Conservation (phyloP, 805 yeast genomes). For the Candida xyloterini region DNA sequence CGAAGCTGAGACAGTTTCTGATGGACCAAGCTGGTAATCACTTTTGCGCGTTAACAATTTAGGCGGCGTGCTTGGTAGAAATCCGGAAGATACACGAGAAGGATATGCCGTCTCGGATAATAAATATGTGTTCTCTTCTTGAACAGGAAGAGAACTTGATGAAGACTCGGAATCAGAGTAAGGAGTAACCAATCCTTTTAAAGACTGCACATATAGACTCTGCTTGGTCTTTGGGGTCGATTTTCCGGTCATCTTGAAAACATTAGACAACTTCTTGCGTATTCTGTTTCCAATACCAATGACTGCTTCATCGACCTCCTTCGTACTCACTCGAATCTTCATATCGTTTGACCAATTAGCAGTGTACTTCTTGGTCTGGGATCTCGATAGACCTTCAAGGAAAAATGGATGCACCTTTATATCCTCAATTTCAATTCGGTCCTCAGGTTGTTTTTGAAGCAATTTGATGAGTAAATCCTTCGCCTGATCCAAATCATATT, state of each 20-base stretch:
- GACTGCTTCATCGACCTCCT: constrained; percentile 75
- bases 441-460: constrained; percentile 65
- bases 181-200: constrained; percentile 15
- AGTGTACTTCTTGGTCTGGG: constrained; percentile 28
- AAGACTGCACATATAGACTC: constrained; percentile 19
- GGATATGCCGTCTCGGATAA: constrained; percentile 16
- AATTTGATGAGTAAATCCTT: constrained; percentile 60
- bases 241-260: constrained; percentile 26
- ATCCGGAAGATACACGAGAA: constrained; percentile 4
- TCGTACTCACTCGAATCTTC: constrained; percentile 58
- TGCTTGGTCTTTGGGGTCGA: constrained; percentile 14
- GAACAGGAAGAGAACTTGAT: neutral
- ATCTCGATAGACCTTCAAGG: constrained; percentile 28
- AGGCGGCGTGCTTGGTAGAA: neutral
- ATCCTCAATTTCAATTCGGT: constrained; percentile 65
- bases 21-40: constrained; percentile 6
- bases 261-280: constrained; percentile 47
- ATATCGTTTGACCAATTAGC: constrained; percentile 29
- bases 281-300: constrained; percentile 74
- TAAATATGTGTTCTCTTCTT: constrained; percentile 13
- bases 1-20: constrained; percentile 21
- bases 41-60: neutral
- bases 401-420: constrained; percentile 76
- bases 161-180: constrained; percentile 18
- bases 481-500: constrained; percentile 36